Conservation (phyloP, 352 stramenopile genomes). For the Phytophthora boehmeriae region DNA sequence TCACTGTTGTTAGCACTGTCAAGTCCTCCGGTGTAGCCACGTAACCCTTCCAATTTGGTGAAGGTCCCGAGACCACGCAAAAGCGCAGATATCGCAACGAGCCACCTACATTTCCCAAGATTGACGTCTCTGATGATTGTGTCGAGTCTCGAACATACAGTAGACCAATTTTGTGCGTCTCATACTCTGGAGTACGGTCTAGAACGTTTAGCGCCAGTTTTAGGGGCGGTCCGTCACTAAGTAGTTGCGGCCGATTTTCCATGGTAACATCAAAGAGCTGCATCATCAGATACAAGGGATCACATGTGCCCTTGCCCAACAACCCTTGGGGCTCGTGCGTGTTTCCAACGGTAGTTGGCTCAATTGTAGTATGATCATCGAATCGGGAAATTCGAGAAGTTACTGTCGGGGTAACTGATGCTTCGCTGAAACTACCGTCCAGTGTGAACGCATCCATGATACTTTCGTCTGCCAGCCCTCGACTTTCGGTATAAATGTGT, state of each 20-base stretch:
- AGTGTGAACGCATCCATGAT: constrained; percentile 39
- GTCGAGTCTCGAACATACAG: constrained; percentile 71
- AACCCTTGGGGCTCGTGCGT: not conserved
- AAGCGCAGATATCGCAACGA: constrained; percentile 77
- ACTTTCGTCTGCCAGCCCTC: constrained; percentile 7
- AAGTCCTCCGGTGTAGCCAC: constrained; percentile 78
- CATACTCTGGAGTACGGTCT: constrained; percentile 79
- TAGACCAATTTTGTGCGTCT: constrained; percentile 89
- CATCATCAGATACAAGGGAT: constrained; percentile 84
- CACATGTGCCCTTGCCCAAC: constrained; percentile 25
- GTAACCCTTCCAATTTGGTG: constrained; percentile 66
- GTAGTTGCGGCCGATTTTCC: constrained; percentile 58
- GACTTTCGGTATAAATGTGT: constrained; percentile 1
- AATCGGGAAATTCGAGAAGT: constrained; percentile 14
- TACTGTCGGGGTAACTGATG: constrained; percentile 1
- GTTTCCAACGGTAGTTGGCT: not conserved
- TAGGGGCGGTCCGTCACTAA: constrained; percentile 62
- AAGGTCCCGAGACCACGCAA: constrained; percentile 71
- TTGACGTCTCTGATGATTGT: constrained; percentile 65
- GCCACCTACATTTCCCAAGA: constrained; percentile 73
- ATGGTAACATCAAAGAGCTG: constrained; percentile 76
- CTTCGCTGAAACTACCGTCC: constrained; percentile 17
- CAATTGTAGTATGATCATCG: constrained; percentile 3
- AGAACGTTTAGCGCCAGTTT: constrained; percentile 73
- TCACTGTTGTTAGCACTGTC: constrained; percentile 73